Base-by-base conservation (phyloP, 352 stramenopile genomes). In the Globisporangium emineosum region DNA sequence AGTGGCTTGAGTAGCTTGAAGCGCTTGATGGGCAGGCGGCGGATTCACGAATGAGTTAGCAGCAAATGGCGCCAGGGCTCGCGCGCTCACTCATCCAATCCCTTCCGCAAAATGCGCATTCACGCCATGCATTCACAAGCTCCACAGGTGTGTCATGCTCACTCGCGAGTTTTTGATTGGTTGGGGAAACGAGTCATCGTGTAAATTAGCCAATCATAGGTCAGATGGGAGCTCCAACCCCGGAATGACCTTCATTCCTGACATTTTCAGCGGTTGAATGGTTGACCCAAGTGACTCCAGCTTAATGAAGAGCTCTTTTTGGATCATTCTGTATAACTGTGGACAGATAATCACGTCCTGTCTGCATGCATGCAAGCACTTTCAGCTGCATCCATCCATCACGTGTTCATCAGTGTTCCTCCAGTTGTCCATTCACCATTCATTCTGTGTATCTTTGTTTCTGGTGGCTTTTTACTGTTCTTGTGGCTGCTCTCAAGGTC, bases 341-440 rank as follows among this genome's bases (percentile, higher is more conserved):
- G 0, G 12, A 12, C 35, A 42, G 56, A 27, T 23, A 17, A 25
- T 19, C 47, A 21, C 23, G 15, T 7, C 5, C 51, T 25, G 19
- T 5, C 40, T 55, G 27, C 2, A 10, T 33, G 35, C 55, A 56
- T 57, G 25, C 51, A 27, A 17, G 19, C 17, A 47, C n/a, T 8
- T 21, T 15, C 23, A 53, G 25, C 9, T 23, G 40, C 25, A 62
- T 62, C 57, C 57, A 62, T 30, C n/a, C 29, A 61, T 9, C 56
- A 42, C n/a, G 40, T 9, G 8, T 6, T 45, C 40, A 45, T 47
- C 40, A 47, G 40, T 47, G 9, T 59, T 19, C n/a, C 32, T 55
- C 7, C 57, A 61, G 45, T 62, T 27, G 35, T 61, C 49, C 55
- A 61, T 49, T 33, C 33, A 61, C 49, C 55, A 61, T 49, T 33